Percentiles rank a stretch among this genome's conserved stretches.
Conservation (phyloP, 768 basidiomycete genomes). For the Amanita rubescens region DNA sequence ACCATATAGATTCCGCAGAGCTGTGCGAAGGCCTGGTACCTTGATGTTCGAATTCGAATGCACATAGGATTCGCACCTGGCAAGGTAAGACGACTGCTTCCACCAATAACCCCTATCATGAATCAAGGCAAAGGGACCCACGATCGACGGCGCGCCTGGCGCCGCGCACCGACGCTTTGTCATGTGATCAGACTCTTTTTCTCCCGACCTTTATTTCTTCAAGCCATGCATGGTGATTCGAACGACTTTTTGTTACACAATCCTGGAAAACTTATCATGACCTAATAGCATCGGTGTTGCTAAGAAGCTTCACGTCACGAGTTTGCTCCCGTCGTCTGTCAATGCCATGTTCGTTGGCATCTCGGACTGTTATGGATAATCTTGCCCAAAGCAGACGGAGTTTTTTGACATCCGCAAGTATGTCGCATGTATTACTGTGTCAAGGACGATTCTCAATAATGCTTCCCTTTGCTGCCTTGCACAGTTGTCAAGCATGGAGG, state of each 20-base stretch:
- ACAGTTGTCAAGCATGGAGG: slow-evolving; percentile 14
- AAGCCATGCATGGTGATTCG: slow-evolving; percentile 1
- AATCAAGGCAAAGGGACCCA: too few species aligned
- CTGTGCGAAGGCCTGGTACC: not conserved
- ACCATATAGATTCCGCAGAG: not conserved
- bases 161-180: not conserved
- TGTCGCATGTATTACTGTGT: not conserved
- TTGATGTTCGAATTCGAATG: too few species aligned
- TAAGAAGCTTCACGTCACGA: not conserved
- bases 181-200: not conserved
- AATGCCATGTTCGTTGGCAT: not conserved
- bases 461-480: not conserved
- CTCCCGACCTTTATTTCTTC: not conserved
- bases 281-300: not conserved
- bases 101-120: too few species aligned
- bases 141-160: too few species aligned
- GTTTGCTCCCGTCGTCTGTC: not conserved
- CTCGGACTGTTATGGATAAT: not conserved
- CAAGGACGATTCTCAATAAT: not conserved
- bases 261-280: not conserved
- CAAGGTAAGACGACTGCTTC: too few species aligned
- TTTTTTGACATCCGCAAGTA: slow-evolving; percentile 2
- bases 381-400: not conserved
- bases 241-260: not conserved
- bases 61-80: too few species aligned